Percentiles rank a stretch among this genome's conserved stretches.
phyloP scores from a whole-genome alignment of 805 yeast species.

The Saccharomycodes ludwigii region DNA sequence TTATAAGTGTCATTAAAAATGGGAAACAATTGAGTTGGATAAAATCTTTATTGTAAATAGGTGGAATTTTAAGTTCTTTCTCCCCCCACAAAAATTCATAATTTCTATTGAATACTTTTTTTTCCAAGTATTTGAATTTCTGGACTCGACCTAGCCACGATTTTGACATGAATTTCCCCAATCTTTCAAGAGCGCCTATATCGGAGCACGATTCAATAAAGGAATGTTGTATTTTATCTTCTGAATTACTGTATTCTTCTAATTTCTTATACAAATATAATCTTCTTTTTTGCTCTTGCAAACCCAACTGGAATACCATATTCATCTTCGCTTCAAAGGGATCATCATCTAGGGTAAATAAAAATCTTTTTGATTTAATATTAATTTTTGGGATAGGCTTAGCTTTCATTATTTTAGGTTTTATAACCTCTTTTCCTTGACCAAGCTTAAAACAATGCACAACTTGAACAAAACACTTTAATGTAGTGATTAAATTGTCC shows the following conservation, averaged over 20 bases:
- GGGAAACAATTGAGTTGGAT: constrained; percentile 36
- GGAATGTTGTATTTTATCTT: no score
- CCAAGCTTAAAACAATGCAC: constrained; percentile 34
- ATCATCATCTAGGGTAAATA: constrained; percentile 71
- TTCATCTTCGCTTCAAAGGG: constrained; percentile 73
- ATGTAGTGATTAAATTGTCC: constrained; percentile 59
- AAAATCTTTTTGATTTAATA: constrained; percentile 41
- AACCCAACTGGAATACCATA: constrained; percentile 52
- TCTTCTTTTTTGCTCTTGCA: constrained; percentile 51
- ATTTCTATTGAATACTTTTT: constrained; percentile 28
- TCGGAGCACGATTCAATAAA: no score
- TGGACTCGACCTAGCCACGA: no score
- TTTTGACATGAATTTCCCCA: no score
- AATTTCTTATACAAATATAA: constrained; percentile 35
- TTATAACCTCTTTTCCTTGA: constrained; percentile 25
- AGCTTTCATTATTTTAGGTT: constrained; percentile 28
- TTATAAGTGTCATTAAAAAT: constrained; percentile 37
- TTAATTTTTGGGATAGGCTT: constrained; percentile 45
- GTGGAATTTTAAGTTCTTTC: constrained; percentile 25
- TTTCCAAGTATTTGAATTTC: constrained; percentile 30
- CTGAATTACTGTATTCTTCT: constrained; percentile 23
- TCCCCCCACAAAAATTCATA: constrained; percentile 31
- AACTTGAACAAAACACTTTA: constrained; percentile 56
- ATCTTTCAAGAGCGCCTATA: no score
- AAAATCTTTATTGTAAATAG: constrained; percentile 31